These are phyloP conservation scores for Crucihimalaya himalaica DNA, from an alignment of 345 rosid genomes.

Conservation along the genomic window DNA sequence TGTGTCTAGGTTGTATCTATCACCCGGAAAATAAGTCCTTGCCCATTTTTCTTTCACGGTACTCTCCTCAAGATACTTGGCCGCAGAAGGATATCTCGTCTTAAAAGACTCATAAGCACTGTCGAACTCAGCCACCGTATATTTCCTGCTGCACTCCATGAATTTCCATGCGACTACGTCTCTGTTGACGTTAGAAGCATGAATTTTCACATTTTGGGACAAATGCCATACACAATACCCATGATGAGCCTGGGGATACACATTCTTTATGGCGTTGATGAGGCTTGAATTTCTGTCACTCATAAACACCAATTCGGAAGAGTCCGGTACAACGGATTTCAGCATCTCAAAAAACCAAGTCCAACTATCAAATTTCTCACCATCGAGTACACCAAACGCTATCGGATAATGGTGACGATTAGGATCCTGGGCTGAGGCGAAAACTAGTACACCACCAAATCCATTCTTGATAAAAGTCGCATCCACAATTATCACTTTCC, in stretches of 20 bases:
- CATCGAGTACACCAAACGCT: background rate
- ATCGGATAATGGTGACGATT: background rate
- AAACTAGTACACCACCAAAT: too few relatives aligned
- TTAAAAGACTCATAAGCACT: background rate
- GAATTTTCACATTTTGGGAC: background rate
- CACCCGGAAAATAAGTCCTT: background rate
- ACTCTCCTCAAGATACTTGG: background rate
- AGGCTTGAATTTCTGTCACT: background rate
- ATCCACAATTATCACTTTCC: too few relatives aligned
- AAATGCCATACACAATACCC: too few relatives aligned
- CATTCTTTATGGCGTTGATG: background rate
- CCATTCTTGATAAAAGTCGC: too few relatives aligned
- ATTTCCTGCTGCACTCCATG: background rate
- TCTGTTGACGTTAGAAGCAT: background rate
- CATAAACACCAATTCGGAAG: background rate
- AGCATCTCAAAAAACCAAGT: background rate
- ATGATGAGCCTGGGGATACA: background rate
- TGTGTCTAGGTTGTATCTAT: background rate
- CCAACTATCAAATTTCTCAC: background rate
- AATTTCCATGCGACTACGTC: background rate
- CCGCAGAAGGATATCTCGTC: background rate
- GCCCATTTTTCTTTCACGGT: background rate
- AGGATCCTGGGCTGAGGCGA: background rate
- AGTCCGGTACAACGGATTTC: background rate
- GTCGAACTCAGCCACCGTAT: background rate